Percentiles rank a stretch among this genome's conserved stretches.
Evolutionary conservation across 129 eudicot species (phyloP).

Genomic region (Glebionis coronaria): DNA sequence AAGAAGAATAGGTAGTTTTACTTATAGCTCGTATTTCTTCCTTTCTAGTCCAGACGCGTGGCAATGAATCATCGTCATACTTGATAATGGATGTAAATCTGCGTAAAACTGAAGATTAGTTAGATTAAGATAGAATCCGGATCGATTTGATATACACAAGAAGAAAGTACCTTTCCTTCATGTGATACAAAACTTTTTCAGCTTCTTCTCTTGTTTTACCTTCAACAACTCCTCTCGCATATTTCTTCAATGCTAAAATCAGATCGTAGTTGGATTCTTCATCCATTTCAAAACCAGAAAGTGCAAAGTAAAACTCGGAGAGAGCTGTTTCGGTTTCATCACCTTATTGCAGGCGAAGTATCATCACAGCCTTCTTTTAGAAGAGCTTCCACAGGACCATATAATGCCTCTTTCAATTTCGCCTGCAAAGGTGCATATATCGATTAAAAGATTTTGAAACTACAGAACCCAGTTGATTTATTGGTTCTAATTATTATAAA

Average conservation of each 20-base stretch:
- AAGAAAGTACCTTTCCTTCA: constrained; percentile 66
- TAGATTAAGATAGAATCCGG: neutral
- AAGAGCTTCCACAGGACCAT: constrained; percentile 79
- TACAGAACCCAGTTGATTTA: too few species aligned
- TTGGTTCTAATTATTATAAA: too few species aligned
- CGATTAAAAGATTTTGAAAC: too few species aligned
- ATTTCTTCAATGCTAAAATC: constrained; percentile 52
- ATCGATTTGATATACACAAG: neutral
- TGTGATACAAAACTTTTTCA: constrained; percentile 59
- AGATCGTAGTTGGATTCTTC: constrained; percentile 47
- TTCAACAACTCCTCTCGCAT: constrained; percentile 76
- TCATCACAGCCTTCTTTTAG: constrained; percentile 73
- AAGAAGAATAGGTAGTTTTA: constrained; percentile 67
- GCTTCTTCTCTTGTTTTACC: constrained; percentile 76
- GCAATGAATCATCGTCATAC: constrained; percentile 79
- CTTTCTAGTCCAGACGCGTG: constrained; percentile 88
- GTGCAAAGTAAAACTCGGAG: constrained; percentile 53
- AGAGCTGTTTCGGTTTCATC: constrained; percentile 68
- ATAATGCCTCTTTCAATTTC: constrained; percentile 58
- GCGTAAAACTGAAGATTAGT: neutral
- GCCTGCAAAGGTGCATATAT: constrained; percentile 32
- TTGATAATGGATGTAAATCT: constrained; percentile 77
- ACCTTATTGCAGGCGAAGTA: constrained; percentile 82
- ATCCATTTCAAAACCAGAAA: constrained; percentile 72
- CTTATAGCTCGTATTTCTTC: constrained; percentile 80